A percentile compares a stretch with the other conserved stretches of the same genome.
These are phyloP conservation scores for Baorangia bicolor DNA, from an alignment of 768 basidiomycete species.

Conservation along the genomic window DNA sequence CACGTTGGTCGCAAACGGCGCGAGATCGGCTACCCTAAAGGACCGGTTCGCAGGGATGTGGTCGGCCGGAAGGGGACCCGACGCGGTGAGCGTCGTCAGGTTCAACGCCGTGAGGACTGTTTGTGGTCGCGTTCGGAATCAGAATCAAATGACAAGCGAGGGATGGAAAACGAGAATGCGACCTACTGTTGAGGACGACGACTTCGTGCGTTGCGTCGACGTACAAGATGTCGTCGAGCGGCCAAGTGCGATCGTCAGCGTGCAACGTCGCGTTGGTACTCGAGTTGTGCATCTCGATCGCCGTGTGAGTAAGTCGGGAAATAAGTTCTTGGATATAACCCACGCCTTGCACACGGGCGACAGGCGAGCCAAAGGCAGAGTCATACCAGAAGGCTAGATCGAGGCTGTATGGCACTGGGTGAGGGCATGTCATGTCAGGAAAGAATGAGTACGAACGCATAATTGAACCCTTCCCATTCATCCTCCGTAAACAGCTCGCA, in stretches of 20 bases:
- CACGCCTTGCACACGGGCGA: conserved; percentile 72
- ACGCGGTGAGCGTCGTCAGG: conserved; percentile 65
- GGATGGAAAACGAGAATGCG: neutral
- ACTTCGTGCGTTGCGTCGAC: conserved; percentile 92
- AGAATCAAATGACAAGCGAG: neutral
- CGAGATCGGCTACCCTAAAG: conserved; percentile 74
- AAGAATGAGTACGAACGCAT: conserved; percentile 51
- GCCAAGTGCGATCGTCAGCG: conserved; percentile 66
- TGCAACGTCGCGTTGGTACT: conserved; percentile 85
- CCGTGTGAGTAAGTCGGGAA: conserved; percentile 76
- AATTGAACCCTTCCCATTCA: conserved; percentile 94
- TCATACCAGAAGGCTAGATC: conserved; percentile 46
- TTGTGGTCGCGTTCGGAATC: neutral
- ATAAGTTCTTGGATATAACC: conserved; percentile 84
- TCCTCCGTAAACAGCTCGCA: conserved; percentile 87
- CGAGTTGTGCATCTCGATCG: conserved; percentile 67
- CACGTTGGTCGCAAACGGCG: conserved; percentile 86
- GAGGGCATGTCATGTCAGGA: neutral
- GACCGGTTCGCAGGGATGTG: conserved; percentile 65
- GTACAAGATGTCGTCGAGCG: conserved; percentile 68
- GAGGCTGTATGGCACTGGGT: conserved; percentile 9
- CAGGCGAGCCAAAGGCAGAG: conserved; percentile 79
- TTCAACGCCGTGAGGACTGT: conserved; percentile 84
- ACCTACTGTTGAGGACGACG: conserved; percentile 79
- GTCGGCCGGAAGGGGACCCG: conserved; percentile 74